These are phyloP conservation scores for Suillus brevipes DNA, from an alignment of 768 basidiomycete species.

Conservation along the genomic window DNA sequence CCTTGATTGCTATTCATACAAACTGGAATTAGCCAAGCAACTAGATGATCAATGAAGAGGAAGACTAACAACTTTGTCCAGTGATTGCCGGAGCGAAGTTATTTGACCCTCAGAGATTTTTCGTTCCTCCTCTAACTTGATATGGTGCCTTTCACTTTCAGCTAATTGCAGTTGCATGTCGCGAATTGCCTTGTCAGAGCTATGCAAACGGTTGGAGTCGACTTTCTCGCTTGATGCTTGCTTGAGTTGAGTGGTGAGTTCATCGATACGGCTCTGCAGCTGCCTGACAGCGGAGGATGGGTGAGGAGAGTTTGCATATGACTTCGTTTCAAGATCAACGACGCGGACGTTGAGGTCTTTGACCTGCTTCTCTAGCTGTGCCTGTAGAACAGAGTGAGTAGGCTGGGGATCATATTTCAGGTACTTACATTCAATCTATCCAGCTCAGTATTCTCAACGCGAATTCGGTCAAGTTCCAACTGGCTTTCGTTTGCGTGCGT, in stretches of 20 bases:
- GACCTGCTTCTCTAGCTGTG: conserved; percentile 79
- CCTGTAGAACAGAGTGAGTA: conserved; percentile 43
- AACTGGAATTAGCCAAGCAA: conserved; percentile 9
- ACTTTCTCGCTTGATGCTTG: conserved; percentile 44
- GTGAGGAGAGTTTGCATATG: conserved; percentile 65
- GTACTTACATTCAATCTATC: conserved; percentile 72
- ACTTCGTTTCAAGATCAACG: conserved; percentile 79
- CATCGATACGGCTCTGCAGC: conserved; percentile 70
- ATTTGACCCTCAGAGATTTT: conserved; percentile 61
- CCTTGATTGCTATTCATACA: conserved; percentile 57
- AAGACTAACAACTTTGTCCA: conserved; percentile 61
- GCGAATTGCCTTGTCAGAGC: conserved; percentile 48
- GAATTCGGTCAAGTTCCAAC: conserved; percentile 69
- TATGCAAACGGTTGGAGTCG: conserved; percentile 34
- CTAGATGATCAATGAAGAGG: neutral
- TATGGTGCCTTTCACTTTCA: conserved; percentile 63
- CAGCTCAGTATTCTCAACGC: conserved; percentile 80
- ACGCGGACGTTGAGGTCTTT: conserved; percentile 84
- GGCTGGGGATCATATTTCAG: neutral
- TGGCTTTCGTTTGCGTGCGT: conserved; percentile 73
- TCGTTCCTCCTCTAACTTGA: conserved; percentile 66
- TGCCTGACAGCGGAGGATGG: conserved; percentile 56
- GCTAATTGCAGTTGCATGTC: conserved; percentile 55
- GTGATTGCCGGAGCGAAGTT: conserved; percentile 51
- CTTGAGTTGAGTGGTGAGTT: conserved; percentile 51